phyloP scores from a whole-genome alignment of 2,329 filamentous ascomycete genomes.

The Apiospora hydei region DNA sequence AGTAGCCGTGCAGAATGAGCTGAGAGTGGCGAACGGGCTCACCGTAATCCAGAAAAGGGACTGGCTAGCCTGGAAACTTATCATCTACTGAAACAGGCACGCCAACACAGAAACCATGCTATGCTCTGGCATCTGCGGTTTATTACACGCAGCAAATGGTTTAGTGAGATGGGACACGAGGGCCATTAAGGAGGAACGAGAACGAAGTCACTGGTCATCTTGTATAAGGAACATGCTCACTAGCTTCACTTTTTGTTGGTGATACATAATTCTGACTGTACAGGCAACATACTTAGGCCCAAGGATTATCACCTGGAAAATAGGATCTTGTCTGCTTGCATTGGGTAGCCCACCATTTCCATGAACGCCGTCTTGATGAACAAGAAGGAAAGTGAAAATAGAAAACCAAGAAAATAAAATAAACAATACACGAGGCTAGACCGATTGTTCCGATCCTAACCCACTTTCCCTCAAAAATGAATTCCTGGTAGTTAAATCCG shows the following conservation, averaged over 20 bases:
- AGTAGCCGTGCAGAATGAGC: not conserved
- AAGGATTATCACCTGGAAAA: not conserved
- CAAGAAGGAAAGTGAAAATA: constrained; percentile 3
- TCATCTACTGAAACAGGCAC: not conserved
- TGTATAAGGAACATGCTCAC: constrained; percentile 16
- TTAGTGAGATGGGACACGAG: not conserved
- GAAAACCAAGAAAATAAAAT: not conserved
- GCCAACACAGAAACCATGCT: not conserved
- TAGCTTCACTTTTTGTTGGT: constrained; percentile 16
- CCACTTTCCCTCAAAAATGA: constrained; percentile 17
- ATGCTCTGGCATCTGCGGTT: not conserved
- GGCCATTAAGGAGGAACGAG: not conserved
- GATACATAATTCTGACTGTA: constrained; percentile 1
- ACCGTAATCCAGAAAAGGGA: not conserved
- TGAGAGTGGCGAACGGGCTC: not conserved
- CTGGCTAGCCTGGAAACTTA: not conserved
- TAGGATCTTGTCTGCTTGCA: not conserved
- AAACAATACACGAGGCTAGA: constrained; percentile 20
- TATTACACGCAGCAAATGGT: not conserved
- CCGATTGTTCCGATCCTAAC: constrained; percentile 2
- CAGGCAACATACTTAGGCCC: not conserved
- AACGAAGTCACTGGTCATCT: not conserved
- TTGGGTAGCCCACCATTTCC: constrained; percentile 11
- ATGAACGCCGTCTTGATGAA: constrained; percentile 19
- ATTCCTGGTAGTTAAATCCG: constrained; percentile 21